A percentile compares a stretch with the other conserved stretches of the same genome.
These are phyloP conservation scores for Xylaria cubensis DNA, from an alignment of 495 filamentous ascomycete genomes.

Conservation along the genomic window DNA sequence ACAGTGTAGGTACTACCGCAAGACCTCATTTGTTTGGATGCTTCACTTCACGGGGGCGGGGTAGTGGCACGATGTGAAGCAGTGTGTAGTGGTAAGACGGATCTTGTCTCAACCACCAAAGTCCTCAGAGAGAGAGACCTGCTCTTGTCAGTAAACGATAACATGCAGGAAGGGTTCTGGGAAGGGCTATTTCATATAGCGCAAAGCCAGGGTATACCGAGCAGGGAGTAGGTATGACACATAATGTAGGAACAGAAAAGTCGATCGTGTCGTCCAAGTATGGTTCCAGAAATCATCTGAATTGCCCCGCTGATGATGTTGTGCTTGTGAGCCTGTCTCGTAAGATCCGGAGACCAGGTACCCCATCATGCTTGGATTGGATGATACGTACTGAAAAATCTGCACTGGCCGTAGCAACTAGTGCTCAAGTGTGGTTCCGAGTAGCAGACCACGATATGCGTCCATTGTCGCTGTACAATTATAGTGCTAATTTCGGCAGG, in stretches of 20 bases:
- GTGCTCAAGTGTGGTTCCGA: constrained; percentile 5
- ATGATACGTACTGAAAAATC: constrained; percentile 13
- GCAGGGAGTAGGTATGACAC: not conserved
- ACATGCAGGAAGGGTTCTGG: not conserved
- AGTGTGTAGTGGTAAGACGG: not conserved
- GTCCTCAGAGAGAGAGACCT: no score
- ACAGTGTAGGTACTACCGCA: not conserved
- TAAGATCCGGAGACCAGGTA: not conserved
- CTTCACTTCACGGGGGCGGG: not conserved
- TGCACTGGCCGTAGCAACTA: constrained; percentile 12
- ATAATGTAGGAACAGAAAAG: not conserved
- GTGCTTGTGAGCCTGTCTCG: constrained; percentile 9
- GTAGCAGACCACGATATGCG: not conserved
- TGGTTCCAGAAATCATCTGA: not conserved
- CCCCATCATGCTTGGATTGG: not conserved
- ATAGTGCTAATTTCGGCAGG: constrained; percentile 5
- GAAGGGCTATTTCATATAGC: not conserved
- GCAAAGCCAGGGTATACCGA: not conserved
- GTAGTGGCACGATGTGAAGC: not conserved
- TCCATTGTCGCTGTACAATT: not conserved
- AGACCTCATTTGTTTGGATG: not conserved
- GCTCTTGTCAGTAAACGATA: not conserved
- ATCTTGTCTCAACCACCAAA: no score
- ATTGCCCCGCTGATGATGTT: constrained; percentile 14
- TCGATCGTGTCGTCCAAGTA: not conserved